Evolutionary conservation across 352 stramenopile species (phyloP).

Genomic region (Phytophthora fragariaefolia): DNA sequence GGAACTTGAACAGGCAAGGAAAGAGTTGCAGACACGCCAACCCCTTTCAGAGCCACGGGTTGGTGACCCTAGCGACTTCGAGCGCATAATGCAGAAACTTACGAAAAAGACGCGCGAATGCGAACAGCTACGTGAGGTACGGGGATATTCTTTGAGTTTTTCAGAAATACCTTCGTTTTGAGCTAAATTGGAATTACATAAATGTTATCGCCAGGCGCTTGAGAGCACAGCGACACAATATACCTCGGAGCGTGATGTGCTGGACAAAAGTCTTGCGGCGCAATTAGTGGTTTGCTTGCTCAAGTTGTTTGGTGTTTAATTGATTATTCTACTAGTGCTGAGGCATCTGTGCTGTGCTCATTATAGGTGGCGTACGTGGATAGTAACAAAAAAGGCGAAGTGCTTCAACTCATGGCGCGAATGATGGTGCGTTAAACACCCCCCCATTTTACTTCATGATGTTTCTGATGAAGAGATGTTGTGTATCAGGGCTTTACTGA

Average conservation of each 20-base stretch:
- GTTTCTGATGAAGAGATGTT: background rate
- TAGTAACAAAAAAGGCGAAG: slow-evolving; percentile 73
- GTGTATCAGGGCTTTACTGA: slow-evolving; percentile 58
- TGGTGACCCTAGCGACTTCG: slow-evolving; percentile 49
- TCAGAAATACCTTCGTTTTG: too few species aligned
- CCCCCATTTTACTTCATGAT: background rate
- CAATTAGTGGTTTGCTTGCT: slow-evolving; percentile 60
- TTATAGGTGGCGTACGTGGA: slow-evolving; percentile 71
- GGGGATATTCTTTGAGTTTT: background rate
- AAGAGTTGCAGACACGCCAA: slow-evolving; percentile 28
- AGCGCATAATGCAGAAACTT: slow-evolving; percentile 59
- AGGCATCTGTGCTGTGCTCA: background rate
- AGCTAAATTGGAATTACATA: too few species aligned
- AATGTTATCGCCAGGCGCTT: slow-evolving; percentile 43
- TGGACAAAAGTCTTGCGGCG: slow-evolving; percentile 76
- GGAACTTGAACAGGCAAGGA: slow-evolving; percentile 41
- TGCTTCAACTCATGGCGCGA: slow-evolving; percentile 71
- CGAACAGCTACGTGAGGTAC: slow-evolving; percentile 73
- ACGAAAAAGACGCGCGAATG: slow-evolving; percentile 72
- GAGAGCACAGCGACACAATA: slow-evolving; percentile 68
- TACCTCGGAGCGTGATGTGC: slow-evolving; percentile 56
- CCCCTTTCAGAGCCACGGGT: slow-evolving; percentile 3
- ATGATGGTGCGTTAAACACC: slow-evolving; percentile 60
- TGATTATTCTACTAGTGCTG: background rate
- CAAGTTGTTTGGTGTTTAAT: background rate